A percentile compares a stretch with the other conserved stretches of the same genome.
Conservation (phyloP, 2,329 filamentous ascomycete species). For the Pleoardoris graminearum region DNA sequence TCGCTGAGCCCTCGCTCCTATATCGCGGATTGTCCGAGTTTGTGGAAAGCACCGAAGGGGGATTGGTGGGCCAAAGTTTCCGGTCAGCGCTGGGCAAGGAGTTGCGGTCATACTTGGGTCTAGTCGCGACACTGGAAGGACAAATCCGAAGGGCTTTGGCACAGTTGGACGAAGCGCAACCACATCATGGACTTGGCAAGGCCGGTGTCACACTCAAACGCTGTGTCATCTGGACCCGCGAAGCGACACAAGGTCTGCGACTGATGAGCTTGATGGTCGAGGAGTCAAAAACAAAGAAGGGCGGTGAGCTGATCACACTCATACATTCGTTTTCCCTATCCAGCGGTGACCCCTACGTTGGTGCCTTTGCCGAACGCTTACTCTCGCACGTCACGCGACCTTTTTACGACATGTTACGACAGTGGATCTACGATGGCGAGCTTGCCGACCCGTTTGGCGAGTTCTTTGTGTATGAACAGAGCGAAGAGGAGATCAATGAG, state of each 20-base stretch:
- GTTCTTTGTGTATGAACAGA: constrained; percentile 91
- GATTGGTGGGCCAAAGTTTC: constrained; percentile 89
- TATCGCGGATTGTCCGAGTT: constrained; percentile 82
- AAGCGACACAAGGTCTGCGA: constrained; percentile 92
- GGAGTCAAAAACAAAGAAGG: constrained; percentile 79
- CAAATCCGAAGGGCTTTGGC: constrained; percentile 85
- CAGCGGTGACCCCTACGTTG: constrained; percentile 93
- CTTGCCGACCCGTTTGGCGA: constrained; percentile 93
- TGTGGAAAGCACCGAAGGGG: constrained; percentile 77
- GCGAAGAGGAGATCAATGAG: constrained; percentile 54
- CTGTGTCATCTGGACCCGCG: constrained; percentile 95
- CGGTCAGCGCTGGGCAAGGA: constrained; percentile 84
- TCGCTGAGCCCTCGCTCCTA: constrained; percentile 92
- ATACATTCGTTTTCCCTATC: constrained; percentile 93
- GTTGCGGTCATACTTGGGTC: constrained; percentile 82
- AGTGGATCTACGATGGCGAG: constrained; percentile 98
- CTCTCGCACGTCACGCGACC: constrained; percentile 85
- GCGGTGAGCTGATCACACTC: constrained; percentile 88
- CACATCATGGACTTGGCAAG: constrained; percentile 74
- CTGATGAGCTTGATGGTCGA: constrained; percentile 94
- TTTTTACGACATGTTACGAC: constrained; percentile 93
- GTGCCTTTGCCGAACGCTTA: constrained; percentile 87
- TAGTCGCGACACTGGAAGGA: constrained; percentile 89
- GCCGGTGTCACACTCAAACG: constrained; percentile 91
- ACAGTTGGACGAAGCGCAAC: constrained; percentile 68